Evolutionary conservation across 2,329 filamentous ascomycete species (phyloP).

Genomic region (Colletotrichum somersetense): DNA sequence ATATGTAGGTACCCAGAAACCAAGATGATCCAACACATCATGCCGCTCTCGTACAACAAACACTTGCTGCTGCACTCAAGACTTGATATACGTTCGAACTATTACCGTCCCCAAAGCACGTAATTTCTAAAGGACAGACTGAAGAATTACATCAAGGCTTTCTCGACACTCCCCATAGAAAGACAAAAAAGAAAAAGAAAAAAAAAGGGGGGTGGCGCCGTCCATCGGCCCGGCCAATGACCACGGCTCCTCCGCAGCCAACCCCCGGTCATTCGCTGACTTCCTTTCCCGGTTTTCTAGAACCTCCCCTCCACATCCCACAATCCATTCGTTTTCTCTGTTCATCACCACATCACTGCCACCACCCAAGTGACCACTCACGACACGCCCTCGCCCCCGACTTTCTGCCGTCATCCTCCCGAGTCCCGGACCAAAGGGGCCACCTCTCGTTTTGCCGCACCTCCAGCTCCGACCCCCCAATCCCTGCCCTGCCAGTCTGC

Average conservation of each 20-base stretch:
- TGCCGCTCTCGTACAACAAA: neutral
- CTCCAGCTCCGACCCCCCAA: slow-evolving; percentile 2
- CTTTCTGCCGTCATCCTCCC: slow-evolving; percentile 38
- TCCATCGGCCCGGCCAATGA: slow-evolving; percentile 36
- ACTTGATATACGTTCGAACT: neutral
- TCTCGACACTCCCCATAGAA: neutral
- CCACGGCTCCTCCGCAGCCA: slow-evolving; percentile 24
- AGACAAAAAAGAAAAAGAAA: neutral
- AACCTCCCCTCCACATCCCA: slow-evolving; percentile 37
- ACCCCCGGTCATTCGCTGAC: slow-evolving; percentile 32
- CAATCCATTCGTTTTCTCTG: slow-evolving; percentile 11
- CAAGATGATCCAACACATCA: neutral
- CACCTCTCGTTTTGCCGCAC: slow-evolving; percentile 34
- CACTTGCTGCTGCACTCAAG: accelerated
- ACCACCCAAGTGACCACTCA: slow-evolving; percentile 16
- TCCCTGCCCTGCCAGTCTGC: slow-evolving; percentile 13
- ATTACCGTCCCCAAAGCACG: neutral
- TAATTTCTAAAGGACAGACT: neutral
- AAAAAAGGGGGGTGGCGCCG: neutral
- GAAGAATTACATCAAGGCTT: neutral
- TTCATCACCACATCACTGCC: slow-evolving; percentile 1
- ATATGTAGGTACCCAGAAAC: neutral
- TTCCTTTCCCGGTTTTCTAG: slow-evolving; percentile 30
- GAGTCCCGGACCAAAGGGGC: slow-evolving; percentile 19
- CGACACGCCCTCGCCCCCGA: slow-evolving; percentile 2